Evolutionary conservation across 176 grass and related monocot species (phyloP).

Genomic region (Dendrocalamus sinicus): DNA sequence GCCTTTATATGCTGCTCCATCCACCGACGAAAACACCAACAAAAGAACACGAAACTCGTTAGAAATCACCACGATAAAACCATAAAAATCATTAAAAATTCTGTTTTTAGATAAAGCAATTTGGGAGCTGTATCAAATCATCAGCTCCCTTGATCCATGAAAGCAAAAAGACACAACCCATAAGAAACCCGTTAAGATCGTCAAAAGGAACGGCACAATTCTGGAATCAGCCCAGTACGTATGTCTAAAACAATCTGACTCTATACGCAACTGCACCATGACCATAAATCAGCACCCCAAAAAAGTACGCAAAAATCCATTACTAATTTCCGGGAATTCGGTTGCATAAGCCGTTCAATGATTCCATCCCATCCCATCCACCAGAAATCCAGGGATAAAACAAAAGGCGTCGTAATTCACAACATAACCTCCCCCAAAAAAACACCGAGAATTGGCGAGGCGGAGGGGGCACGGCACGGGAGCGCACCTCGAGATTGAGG

Average conservation of each 20-base stretch:
- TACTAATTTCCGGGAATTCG: conserved; percentile 7
- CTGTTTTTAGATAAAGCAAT: not conserved
- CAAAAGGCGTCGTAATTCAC: not conserved
- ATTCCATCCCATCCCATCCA: conserved; percentile 17
- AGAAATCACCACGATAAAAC: conserved; percentile 19
- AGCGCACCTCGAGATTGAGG: conserved; percentile 87
- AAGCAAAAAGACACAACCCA: not conserved
- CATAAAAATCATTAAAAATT: not conserved
- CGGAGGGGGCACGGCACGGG: not conserved
- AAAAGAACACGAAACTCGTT: conserved; percentile 37
- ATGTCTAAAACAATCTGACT: not conserved
- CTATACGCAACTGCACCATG: not conserved
- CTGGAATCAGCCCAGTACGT: not conserved
- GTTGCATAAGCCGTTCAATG: not conserved
- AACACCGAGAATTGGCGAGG: not conserved
- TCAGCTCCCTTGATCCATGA: not conserved
- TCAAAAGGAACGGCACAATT: not conserved
- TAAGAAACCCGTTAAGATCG: conserved; percentile 18
- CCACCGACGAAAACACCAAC: conserved; percentile 23
- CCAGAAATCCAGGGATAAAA: not conserved
- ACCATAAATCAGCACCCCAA: not conserved
- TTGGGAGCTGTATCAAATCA: not conserved
- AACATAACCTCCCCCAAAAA: not conserved
- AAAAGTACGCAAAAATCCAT: not conserved
- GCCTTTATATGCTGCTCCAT: conserved; percentile 95